A percentile compares a stretch with the other conserved stretches of the same genome.
phyloP scores from a whole-genome alignment of 2,329 filamentous ascomycete species.

The Calonectria montana region DNA sequence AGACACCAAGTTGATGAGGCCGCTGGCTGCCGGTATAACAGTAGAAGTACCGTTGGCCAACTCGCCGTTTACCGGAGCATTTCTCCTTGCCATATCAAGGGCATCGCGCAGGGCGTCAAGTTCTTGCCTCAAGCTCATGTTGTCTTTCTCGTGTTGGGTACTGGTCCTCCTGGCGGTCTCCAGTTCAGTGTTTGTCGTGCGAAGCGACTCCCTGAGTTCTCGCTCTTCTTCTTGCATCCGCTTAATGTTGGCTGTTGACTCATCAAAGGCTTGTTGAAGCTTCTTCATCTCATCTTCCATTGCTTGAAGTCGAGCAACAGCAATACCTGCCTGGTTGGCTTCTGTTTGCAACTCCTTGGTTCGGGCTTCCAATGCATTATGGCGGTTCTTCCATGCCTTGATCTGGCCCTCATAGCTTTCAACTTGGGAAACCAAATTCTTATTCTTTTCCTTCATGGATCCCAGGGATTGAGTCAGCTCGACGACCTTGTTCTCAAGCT shows the following conservation, averaged over 20 bases:
- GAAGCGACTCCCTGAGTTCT: slow-evolving; percentile 83
- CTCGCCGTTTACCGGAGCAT: slow-evolving; percentile 78
- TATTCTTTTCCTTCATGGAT: slow-evolving; percentile 94
- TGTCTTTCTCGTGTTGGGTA: slow-evolving; percentile 84
- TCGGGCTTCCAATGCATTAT: slow-evolving; percentile 88
- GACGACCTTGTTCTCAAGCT: slow-evolving; percentile 99
- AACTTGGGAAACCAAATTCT: slow-evolving; percentile 85
- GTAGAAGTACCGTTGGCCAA: slow-evolving; percentile 51
- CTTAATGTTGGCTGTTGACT: slow-evolving; percentile 91
- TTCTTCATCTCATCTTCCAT: slow-evolving; percentile 98
- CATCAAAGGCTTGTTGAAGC: slow-evolving; percentile 88
- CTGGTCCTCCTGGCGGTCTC: slow-evolving; percentile 82
- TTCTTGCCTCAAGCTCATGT: slow-evolving; percentile 86
- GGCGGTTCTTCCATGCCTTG: slow-evolving; percentile 93
- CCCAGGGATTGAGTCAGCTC: slow-evolving; percentile 95
- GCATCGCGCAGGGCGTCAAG: slow-evolving; percentile 92
- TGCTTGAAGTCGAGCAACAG: slow-evolving; percentile 86
- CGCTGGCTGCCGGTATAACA: slow-evolving; percentile 69
- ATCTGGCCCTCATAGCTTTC: slow-evolving; percentile 97
- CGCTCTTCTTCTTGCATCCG: slow-evolving; percentile 95
- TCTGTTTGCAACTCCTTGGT: slow-evolving; percentile 96
- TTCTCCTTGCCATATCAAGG: slow-evolving; percentile 85
- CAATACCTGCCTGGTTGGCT: slow-evolving; percentile 97
- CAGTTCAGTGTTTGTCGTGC: slow-evolving; percentile 82
- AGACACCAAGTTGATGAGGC: slow-evolving; percentile 95